Evolutionary conservation across 371 early-diverging fungal genomes (phyloP), one percentile per base, ranked within the genome.

Genomic region (Actinomucor elegans): DNA sequence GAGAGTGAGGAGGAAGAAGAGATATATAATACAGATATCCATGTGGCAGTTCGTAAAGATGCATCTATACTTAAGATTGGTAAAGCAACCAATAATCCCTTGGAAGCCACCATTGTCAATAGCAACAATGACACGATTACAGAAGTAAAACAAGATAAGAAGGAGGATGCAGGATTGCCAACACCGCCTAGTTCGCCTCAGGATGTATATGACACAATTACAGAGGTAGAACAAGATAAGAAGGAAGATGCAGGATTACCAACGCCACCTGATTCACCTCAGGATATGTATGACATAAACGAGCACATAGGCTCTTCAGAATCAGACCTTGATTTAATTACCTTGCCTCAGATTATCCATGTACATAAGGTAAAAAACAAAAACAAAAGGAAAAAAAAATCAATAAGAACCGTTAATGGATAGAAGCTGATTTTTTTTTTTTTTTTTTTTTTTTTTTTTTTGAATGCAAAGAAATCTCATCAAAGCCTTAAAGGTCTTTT

Each of bases 51-150:
- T 5, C 47, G 58, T 24, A 42, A 29, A 14, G 44, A 63, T 43
- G 62, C 63, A 10, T 52, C 63, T 26, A 33, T 63, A 5, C 48
- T 48, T n/a, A 57, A 26, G 35, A 42, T 63, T 33, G 45, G 57
- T 14, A 61, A 61, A 42, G 23, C 31, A 9, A 12, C 35, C 34
- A 27, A 17, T 15, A 29, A 18, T 26, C 12, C 41, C 26, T 24
- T 41, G 4, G 41, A 41, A 5, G 11, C 23, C 4, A 41, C 14
- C 23, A n/a, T n/a, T n/a, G n/a, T n/a, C n/a, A 21, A 0, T 26
- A 41, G 11, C 3, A 23, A 41, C n/a, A 38, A 29, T 10, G 23
- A 50, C 9, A 40, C 5, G 15, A 12, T 37, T 23, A 8, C 9
- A 12, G 10, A 33, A 12, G 24, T 24, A n/a, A 20, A 40, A 40